Evolutionary conservation across 768 basidiomycete genomes (phyloP).

Genomic region (Boletus tylopilopsis): DNA sequence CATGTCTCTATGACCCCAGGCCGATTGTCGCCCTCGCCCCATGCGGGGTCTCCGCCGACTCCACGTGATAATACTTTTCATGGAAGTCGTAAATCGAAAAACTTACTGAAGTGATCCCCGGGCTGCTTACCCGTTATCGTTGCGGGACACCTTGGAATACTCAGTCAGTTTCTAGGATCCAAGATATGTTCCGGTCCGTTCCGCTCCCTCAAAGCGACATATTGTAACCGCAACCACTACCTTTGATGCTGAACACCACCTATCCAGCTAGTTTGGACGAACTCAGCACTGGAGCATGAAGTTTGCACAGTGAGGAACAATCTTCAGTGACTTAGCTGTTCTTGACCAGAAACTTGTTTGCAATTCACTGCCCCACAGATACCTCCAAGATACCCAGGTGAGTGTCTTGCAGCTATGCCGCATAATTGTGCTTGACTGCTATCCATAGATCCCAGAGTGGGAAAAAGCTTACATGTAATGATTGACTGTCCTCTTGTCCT

Average conservation of each 20-base stretch:
- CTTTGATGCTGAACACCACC: not conserved
- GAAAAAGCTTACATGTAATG: conserved; percentile 32
- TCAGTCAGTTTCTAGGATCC: conserved; percentile 7
- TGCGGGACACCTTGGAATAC: too few species aligned
- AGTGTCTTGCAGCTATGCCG: not conserved
- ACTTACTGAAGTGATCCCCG: too few species aligned
- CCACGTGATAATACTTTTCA: too few species aligned
- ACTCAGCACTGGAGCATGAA: conserved; percentile 40
- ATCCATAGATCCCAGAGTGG: conserved; percentile 61
- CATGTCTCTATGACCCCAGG: too few species aligned
- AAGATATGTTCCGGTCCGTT: conserved; percentile 8
- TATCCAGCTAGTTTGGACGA: not conserved
- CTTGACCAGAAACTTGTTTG: not conserved
- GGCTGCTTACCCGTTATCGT: too few species aligned
- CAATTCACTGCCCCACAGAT: conserved; percentile 36
- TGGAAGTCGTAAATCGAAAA: too few species aligned
- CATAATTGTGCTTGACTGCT: not conserved
- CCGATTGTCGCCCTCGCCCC: too few species aligned
- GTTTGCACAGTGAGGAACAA: conserved; percentile 48
- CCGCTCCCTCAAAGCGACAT: conserved; percentile 2
- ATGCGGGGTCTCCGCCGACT: too few species aligned
- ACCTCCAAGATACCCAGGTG: conserved; percentile 69
- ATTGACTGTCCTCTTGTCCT: not conserved
- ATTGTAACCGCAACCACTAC: not conserved
- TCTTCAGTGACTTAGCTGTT: not conserved